phyloP scores from a whole-genome alignment of 2,329 filamentous ascomycete species.

The Kalaharituber pfeilii region DNA sequence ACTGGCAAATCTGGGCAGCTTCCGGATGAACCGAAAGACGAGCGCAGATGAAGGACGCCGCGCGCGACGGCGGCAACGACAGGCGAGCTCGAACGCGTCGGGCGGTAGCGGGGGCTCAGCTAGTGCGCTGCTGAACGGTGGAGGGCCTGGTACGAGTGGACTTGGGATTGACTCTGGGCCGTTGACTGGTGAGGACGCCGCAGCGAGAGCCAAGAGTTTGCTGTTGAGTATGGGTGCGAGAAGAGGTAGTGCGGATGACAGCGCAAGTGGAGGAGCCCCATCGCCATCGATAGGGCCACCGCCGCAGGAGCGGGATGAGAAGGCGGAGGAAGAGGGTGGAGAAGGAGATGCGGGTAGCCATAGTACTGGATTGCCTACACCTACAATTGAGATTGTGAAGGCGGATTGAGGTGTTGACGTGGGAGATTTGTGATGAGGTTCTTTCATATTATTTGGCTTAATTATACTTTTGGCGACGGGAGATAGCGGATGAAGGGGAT shows the following conservation, averaged over 20 bases:
- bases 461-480: too few relatives aligned
- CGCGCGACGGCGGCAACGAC: conserved; percentile 14
- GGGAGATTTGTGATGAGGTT: too few relatives aligned
- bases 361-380: conserved; percentile 9
- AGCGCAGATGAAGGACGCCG: conserved; percentile 14
- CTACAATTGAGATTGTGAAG: conserved; percentile 7
- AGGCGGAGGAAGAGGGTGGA: not conserved
- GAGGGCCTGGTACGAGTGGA: conserved; percentile 1
- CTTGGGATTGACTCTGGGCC: conserved; percentile 2
- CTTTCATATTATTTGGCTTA: too few relatives aligned
- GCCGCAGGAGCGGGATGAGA: not conserved
- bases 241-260: conserved; percentile 1
- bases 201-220: conserved; percentile 17
- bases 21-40: conserved; percentile 10
- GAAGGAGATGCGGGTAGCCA: conserved; percentile 4
- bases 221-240: conserved; percentile 15
- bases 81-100: conserved; percentile 10
- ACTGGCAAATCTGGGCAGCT: conserved; percentile 2
- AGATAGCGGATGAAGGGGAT: too few relatives aligned
- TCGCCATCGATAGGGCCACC: not conserved
- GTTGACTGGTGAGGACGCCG: conserved; percentile 10
- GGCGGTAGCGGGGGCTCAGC: not conserved
- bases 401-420: not conserved
- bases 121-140: not conserved
- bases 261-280: not conserved